These are phyloP conservation scores for Globisporangium carolinianum DNA, from an alignment of 352 stramenopile species.

Conservation along the genomic window DNA sequence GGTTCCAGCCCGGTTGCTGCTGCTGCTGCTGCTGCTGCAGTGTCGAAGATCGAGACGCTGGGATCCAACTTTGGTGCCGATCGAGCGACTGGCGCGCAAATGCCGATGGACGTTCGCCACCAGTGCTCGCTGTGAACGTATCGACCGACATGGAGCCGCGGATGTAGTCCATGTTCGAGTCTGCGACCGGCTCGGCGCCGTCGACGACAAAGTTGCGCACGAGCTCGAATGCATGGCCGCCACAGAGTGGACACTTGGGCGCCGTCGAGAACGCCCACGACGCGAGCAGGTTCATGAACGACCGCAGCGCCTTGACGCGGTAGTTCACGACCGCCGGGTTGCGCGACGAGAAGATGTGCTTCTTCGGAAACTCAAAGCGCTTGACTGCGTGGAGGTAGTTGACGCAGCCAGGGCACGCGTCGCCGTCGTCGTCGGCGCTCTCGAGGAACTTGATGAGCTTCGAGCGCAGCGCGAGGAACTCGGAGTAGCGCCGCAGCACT, in stretches of 20 bases:
- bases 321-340: conserved; percentile 80
- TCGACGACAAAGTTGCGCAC: conserved; percentile 78
- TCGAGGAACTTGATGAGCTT: conserved; percentile 78
- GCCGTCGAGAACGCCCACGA: conserved; percentile 78
- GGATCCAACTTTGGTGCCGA: conserved; percentile 51
- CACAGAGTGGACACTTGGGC: conserved; percentile 80
- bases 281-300: conserved; percentile 78
- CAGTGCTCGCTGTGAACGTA: conserved; percentile 31
- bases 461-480: conserved; percentile 71
- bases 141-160: conserved; percentile 53
- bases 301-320: conserved; percentile 71
- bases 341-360: conserved; percentile 76
- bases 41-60: conserved; percentile 24
- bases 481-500: conserved; percentile 78
- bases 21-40: conserved; percentile 11
- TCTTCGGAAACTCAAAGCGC: conserved; percentile 82
- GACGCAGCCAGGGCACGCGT: conserved; percentile 71
- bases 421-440: conserved; percentile 44
- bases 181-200: conserved; percentile 34
- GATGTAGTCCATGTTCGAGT: conserved; percentile 64
- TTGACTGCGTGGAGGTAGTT: conserved; percentile 77
- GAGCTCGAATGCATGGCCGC: conserved; percentile 71
- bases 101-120: conserved; percentile 13
- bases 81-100: conserved; percentile 18
- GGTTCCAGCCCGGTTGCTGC: neutral